phyloP scores from a whole-genome alignment of 306 rosid species.

The barrel medic (Medicago truncatula) region MtrunA17r5.0-ANR NC_053048.1:46102501-46103000 shows the following conservation, averaged over 20 bases:
- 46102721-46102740: not conserved
- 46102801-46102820: too few species aligned
- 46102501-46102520: conserved; percentile 86
- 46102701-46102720: not conserved
- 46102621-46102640: conserved; percentile 69
- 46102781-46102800: too few species aligned
- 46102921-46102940: too few species aligned
- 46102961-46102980: too few species aligned
- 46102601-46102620: conserved; percentile 40
- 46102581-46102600: conserved; percentile 58
- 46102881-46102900: too few species aligned
- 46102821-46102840: too few species aligned
- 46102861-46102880: too few species aligned
- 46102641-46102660: conserved; percentile 71
- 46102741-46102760: not conserved
- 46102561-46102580: conserved; percentile 59
- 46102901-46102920: too few species aligned
- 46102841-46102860: too few species aligned
- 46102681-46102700: conserved; percentile 2
- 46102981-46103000: too few species aligned
- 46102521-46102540: conserved; percentile 85
- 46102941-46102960: too few species aligned
- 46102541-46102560: conserved; percentile 66
- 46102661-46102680: conserved; percentile 72
- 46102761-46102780: not conserved